phyloP scores from a whole-genome alignment of 768 basidiomycete species.

The Suillus spraguei region DNA sequence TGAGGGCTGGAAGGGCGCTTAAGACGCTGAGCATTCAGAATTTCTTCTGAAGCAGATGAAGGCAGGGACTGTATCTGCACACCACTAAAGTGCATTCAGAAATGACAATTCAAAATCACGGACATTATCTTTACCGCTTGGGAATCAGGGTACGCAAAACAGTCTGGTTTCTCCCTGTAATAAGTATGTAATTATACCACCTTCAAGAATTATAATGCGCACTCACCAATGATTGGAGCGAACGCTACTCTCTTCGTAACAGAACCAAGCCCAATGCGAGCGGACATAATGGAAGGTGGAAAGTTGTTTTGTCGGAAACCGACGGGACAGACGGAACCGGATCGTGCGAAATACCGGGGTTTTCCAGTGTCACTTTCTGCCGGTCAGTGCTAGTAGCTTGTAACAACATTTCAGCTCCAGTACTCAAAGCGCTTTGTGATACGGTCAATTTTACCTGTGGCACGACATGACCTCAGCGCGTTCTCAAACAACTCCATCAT shows the following conservation, averaged over 20 bases:
- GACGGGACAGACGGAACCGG: constrained; percentile 10
- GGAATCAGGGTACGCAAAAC: constrained; percentile 31
- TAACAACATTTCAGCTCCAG: too few relatives aligned
- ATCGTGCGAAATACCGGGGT: constrained; percentile 23
- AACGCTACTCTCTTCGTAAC: constrained; percentile 56
- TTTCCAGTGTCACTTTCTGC: too few relatives aligned
- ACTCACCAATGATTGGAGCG: constrained; percentile 32
- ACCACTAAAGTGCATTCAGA: constrained; percentile 36
- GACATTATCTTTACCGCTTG: constrained; percentile 41
- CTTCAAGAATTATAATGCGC: background rate
- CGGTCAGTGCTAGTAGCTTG: too few relatives aligned
- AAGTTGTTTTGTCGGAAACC: background rate
- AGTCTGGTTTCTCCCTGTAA: constrained; percentile 40
- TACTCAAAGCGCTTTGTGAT: background rate
- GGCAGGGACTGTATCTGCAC: constrained; percentile 70
- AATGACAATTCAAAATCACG: background rate
- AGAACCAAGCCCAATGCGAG: constrained; percentile 60
- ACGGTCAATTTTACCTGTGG: background rate
- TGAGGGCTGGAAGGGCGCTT: constrained; percentile 92
- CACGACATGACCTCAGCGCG: background rate
- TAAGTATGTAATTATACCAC: constrained; percentile 2
- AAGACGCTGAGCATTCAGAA: constrained; percentile 87
- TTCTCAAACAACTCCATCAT: background rate
- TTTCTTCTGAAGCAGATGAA: constrained; percentile 55
- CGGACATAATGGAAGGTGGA: constrained; percentile 35